Evolutionary conservation across 2,329 filamentous ascomycete species (phyloP), one percentile per base, ranked within the genome.

Genomic region (Rachicladosporium sp.): DNA sequence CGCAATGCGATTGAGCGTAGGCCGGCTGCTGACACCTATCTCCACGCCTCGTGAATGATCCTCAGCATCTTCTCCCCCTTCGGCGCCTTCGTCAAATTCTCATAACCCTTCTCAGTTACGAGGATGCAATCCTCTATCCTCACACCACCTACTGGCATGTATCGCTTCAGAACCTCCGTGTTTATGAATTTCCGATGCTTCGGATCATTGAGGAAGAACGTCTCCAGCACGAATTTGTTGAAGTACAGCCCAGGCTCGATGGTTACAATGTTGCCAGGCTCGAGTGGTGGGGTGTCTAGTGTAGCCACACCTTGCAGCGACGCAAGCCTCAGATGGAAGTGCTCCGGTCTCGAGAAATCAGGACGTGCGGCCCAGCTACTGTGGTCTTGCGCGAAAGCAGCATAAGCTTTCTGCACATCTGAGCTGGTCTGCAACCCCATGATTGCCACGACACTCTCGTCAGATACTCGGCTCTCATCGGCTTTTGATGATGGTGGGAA

Each of bases 221-320:
- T 46, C 62, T 85, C 73, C 44, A 88, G 74, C 49, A 83, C 83
- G 39, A 76, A 78, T 11, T 69, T 68, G 61, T 78, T 82, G 62
- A 88, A 87, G 60, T 88, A 88, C 32, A 79, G 76, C 11, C 91
- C 91, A 5, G 91, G 91, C 65, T 98, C 91, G 29, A 96, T 86
- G 0, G 91, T 98, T 37, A 98, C 78, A 27, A 96, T 82, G 45
- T 81, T 82, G 6, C 83, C 81, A 40, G 80, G 68, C 33, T 75
- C 61, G 6, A 57, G 44, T 2, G 43, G 40, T 10, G 48, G 43
- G 33, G 35, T 30, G 4, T 37, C 35, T n/a, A 37, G 10, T 13
- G 35, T 37, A 29, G 13, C 29, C 3, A 29, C 12, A 9, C n/a
- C 23, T 7, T 30, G n/a, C 4, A 29, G 23, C 7, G 10, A 13